Percentiles rank a stretch among this genome's conserved stretches.
Conservation (phyloP, 2,329 filamentous ascomycete species). For the Cryphonectria japonica region DNA sequence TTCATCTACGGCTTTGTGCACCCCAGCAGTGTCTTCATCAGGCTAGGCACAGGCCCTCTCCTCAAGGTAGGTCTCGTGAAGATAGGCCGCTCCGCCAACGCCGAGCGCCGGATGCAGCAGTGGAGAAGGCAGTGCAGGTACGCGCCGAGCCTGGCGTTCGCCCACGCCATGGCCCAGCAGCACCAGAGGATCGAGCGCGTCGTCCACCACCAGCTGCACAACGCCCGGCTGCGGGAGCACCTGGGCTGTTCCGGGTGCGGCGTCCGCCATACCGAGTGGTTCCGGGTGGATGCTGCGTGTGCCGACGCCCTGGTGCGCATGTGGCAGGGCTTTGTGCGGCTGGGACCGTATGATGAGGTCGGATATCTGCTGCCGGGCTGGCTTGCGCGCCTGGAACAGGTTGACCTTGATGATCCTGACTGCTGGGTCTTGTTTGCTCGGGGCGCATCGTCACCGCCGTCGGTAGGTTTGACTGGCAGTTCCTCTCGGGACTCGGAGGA, state of each 20-base stretch:
- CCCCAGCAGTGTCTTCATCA: conserved; percentile 29
- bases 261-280: conserved; percentile 37
- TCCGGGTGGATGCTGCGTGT: conserved; percentile 30
- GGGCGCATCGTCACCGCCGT: not conserved
- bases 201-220: conserved; percentile 37
- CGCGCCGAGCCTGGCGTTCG: conserved; percentile 29
- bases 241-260: conserved; percentile 34
- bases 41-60: conserved; percentile 18
- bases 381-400: conserved; percentile 31
- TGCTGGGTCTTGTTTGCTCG: conserved; percentile 35
- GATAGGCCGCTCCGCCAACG: conserved; percentile 36
- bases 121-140: conserved; percentile 36
- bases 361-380: conserved; percentile 34
- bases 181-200: conserved; percentile 38
- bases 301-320: conserved; percentile 32
- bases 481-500: not conserved
- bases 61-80: conserved; percentile 39
- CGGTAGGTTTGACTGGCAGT: not conserved
- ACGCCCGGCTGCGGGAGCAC: conserved; percentile 34
- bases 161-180: conserved; percentile 30
- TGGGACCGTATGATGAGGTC: conserved; percentile 36
- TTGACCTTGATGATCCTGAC: conserved; percentile 34
- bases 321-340: conserved; percentile 37
- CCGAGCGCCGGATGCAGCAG: conserved; percentile 32
- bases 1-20: conserved; percentile 36